Percentiles rank a stretch among this genome's conserved stretches.
Evolutionary conservation across 257 asterid species (phyloP).

Genomic region (Solanum lycopersicoides): DNA sequence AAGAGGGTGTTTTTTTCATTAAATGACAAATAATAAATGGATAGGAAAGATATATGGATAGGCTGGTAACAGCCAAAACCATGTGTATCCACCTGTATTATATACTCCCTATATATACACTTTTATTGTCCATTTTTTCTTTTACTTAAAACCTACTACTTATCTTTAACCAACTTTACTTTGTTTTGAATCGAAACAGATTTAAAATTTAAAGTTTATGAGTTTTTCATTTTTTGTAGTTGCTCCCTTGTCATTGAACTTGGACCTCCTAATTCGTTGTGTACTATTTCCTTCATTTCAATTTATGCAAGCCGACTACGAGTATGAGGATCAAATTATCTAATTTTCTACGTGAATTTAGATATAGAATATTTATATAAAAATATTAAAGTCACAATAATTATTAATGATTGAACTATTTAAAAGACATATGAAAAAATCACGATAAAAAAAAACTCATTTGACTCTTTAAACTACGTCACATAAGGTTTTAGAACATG

Average conservation of each 20-base stretch:
- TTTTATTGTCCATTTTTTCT: background rate
- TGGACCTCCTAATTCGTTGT: background rate
- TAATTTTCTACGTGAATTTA: background rate
- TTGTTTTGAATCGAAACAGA: background rate
- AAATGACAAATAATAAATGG: conserved; percentile 55
- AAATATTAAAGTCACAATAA: background rate
- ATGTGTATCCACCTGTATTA: conserved; percentile 18
- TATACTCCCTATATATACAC: background rate
- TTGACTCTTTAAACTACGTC: background rate
- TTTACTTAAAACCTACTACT: background rate
- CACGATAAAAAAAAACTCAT: background rate
- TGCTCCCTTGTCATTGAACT: background rate
- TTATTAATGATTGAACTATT: background rate
- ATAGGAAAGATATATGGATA: conserved; percentile 31
- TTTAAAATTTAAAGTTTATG: background rate
- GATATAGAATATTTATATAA: background rate
- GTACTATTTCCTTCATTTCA: background rate
- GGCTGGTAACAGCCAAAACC: conserved; percentile 49
- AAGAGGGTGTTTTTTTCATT: conserved; percentile 3
- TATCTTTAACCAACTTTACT: background rate
- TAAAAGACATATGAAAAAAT: background rate
- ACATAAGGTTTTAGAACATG: background rate
- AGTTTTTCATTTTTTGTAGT: accelerated
- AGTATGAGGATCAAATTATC: background rate
- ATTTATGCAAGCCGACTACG: background rate